Conservation (phyloP, 371 early-diverging fungal genomes). For the Actinomortierella wolfii region DNA sequence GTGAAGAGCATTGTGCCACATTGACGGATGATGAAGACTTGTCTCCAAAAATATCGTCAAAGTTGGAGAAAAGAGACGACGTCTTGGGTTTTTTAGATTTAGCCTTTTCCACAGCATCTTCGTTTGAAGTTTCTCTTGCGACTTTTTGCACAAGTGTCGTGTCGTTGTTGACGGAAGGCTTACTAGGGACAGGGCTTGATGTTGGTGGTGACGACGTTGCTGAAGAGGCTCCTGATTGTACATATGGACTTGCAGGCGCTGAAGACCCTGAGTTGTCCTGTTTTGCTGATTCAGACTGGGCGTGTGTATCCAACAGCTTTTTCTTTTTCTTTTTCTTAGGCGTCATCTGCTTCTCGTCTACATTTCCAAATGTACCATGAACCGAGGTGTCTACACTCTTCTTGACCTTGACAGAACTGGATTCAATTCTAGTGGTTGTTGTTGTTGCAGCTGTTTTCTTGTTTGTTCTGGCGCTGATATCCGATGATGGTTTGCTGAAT, state of each 20-base stretch:
- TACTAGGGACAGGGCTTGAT: neutral
- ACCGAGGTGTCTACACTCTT: neutral
- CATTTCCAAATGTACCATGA: neutral
- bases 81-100: constrained; percentile 3
- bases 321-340: constrained; percentile 4
- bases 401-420: no score
- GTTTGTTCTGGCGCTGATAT: neutral
- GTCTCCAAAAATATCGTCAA: constrained; percentile 22
- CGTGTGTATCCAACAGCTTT: neutral
- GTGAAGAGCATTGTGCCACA: neutral
- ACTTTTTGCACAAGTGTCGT: neutral
- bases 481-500: neutral
- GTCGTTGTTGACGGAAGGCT: constrained; percentile 3
- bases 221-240: neutral
- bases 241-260: no score
- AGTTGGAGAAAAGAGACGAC: constrained; percentile 8
- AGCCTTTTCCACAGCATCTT: neutral
- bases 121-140: neutral
- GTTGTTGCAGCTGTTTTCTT: neutral
- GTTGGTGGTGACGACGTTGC: neutral
- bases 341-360: neutral
- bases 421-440: neutral
- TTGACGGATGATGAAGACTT: neutral
- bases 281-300: neutral
- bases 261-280: no score